A percentile compares a stretch with the other conserved stretches of the same genome.
These are phyloP conservation scores for Chionographis japonica DNA, from an alignment of 106 monocot genomes.

Conservation along the genomic window DNA sequence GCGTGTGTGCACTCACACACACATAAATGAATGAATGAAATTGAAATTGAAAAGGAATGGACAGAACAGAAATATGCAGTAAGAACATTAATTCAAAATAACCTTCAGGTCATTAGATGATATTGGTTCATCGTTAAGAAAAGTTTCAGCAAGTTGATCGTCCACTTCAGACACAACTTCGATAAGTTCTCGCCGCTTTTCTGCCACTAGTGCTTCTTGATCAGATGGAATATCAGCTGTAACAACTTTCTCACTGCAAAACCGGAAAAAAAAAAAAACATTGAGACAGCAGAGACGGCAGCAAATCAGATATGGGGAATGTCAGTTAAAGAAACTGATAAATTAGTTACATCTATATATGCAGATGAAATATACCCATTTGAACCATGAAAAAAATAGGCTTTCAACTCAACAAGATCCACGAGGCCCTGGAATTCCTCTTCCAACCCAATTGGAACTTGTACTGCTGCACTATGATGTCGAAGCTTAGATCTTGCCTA, in stretches of 20 bases:
- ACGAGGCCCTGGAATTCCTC: conserved; percentile 96
- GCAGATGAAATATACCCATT: conserved; percentile 48
- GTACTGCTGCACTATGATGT: conserved; percentile 94
- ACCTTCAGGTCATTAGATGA: conserved; percentile 76
- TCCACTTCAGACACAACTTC: conserved; percentile 98
- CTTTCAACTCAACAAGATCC: conserved; percentile 91
- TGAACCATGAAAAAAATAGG: conserved; percentile 83
- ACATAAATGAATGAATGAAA: too few relatives aligned
- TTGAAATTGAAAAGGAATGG: neutral
- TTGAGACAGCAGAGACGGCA: neutral
- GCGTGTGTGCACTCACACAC: too few relatives aligned
- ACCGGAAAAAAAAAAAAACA: conserved; percentile 3
- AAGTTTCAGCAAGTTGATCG: conserved; percentile 89
- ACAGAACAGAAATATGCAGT: too few relatives aligned
- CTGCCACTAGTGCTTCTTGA: conserved; percentile 51
- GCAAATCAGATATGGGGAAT: neutral
- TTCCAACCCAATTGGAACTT: conserved; percentile 95
- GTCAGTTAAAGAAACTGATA: conserved; percentile 1
- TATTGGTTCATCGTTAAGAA: conserved; percentile 86
- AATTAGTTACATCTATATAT: neutral
- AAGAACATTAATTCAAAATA: neutral
- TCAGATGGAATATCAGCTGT: conserved; percentile 63
- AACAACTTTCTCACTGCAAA: conserved; percentile 75
- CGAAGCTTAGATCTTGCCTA: conserved; percentile 96
- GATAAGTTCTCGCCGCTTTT: conserved; percentile 88